Percentiles rank a stretch among this genome's conserved stretches.
These are phyloP conservation scores for Crithidia expoeki DNA, from an alignment of 208 protist genomes.

Conservation along the genomic window DNA sequence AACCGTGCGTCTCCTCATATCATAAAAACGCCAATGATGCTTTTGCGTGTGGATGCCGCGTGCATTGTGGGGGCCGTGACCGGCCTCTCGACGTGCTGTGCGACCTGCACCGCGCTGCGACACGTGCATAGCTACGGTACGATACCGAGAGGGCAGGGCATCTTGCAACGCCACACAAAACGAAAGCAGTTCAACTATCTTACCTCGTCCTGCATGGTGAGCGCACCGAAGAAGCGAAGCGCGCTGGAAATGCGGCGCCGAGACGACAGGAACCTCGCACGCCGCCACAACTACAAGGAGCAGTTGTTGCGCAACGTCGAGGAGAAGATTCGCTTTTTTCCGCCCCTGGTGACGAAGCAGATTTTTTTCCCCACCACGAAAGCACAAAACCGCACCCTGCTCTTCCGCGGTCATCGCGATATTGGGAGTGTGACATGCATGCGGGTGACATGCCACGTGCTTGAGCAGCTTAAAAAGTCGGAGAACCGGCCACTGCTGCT, in stretches of 20 bases:
- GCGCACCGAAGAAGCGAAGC: conserved; percentile 16
- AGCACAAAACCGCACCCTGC: not conserved
- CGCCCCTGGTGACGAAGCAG: conserved; percentile 51
- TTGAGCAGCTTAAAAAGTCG: conserved; percentile 48
- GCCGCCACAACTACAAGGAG: conserved; percentile 47
- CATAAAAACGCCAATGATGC: too few relatives aligned
- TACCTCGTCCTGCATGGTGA: conserved; percentile 56
- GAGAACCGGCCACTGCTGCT: conserved; percentile 54
- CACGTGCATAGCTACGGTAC: conserved; percentile 1
- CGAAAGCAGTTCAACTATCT: conserved; percentile 88
- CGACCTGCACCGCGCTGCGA: not conserved
- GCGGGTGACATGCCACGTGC: conserved; percentile 32
- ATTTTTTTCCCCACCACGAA: conserved; percentile 66
- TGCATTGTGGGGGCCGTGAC: too few relatives aligned
- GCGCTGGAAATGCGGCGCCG: conserved; percentile 36
- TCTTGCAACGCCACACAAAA: not conserved
- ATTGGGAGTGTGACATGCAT: conserved; percentile 22
- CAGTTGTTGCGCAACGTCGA: conserved; percentile 51
- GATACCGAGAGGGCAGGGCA: too few relatives aligned
- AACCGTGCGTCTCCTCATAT: too few relatives aligned
- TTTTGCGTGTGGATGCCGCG: too few relatives aligned
- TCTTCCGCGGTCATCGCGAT: conserved; percentile 52
- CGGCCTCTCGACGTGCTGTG: not conserved
- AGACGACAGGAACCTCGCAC: conserved; percentile 49
- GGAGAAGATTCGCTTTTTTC: conserved; percentile 70